Conservation (phyloP, 495 filamentous ascomycete species). For the Lophiostoma macrostomum region DNA sequence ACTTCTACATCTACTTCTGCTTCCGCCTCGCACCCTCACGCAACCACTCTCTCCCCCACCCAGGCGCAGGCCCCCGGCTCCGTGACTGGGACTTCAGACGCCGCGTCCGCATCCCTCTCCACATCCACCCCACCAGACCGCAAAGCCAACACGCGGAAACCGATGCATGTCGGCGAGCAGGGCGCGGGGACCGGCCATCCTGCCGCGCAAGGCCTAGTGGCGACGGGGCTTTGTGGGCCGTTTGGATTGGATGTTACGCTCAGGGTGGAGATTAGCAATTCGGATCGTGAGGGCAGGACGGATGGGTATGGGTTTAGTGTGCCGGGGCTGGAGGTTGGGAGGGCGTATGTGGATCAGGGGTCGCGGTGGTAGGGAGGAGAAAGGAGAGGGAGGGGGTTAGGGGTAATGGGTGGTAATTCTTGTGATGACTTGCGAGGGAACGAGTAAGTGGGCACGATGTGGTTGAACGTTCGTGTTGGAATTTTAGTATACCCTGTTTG, state of each 20-base stretch:
- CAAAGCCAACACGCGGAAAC: conserved; percentile 36
- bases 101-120: not conserved
- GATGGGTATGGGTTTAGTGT: conserved; percentile 44
- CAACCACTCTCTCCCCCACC: not conserved
- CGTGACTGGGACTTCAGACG: not conserved
- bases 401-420: not conserved
- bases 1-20: conserved; percentile 12
- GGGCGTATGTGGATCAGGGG: conserved; percentile 18
- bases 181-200: conserved; percentile 40
- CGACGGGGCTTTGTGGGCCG: conserved; percentile 37
- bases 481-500: no score
- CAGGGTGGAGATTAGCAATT: conserved; percentile 39
- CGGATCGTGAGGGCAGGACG: conserved; percentile 38
- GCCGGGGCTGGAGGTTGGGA: conserved; percentile 37
- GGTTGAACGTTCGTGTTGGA: no score
- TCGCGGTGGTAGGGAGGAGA: conserved; percentile 4
- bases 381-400: not conserved
- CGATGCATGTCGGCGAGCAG: conserved; percentile 40
- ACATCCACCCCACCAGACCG: conserved; percentile 5
- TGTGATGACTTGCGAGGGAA: no score
- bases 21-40: no score
- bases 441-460: no score
- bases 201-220: conserved; percentile 35
- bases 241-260: conserved; percentile 42
- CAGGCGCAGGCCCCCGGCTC: not conserved